Conservation (phyloP, 2,329 filamentous ascomycete genomes). For the Cladosporium sp. region DNA sequence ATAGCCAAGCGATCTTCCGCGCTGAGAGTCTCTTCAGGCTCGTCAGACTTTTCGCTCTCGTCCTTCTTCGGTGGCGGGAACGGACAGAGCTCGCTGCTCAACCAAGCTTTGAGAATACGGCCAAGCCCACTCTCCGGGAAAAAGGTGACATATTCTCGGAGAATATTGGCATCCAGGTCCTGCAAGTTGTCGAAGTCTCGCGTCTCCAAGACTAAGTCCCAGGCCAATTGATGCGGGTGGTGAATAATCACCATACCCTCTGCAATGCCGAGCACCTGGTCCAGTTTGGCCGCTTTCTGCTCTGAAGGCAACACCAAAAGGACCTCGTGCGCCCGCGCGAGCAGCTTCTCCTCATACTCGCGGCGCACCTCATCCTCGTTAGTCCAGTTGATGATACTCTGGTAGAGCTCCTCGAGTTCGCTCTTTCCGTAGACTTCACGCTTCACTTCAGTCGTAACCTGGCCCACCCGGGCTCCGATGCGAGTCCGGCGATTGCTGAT, state of each 20-base stretch:
- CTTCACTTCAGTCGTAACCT: constrained; percentile 83
- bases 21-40: constrained; percentile 50
- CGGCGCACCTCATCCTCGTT: constrained; percentile 78
- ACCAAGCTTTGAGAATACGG: constrained; percentile 73
- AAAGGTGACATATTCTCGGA: constrained; percentile 72
- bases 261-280: constrained; percentile 68
- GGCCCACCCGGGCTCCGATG: constrained; percentile 73
- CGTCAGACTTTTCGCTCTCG: constrained; percentile 29
- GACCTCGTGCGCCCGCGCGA: constrained; percentile 73
- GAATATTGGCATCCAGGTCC: constrained; percentile 71
- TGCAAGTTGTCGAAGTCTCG: constrained; percentile 66
- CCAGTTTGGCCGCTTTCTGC: constrained; percentile 63
- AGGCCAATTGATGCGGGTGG: constrained; percentile 81
- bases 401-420: constrained; percentile 72
- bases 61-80: constrained; percentile 55
- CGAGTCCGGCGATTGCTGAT: constrained; percentile 85
- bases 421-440: constrained; percentile 73
- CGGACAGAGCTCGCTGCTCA: constrained; percentile 77
- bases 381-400: constrained; percentile 82
- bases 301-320: constrained; percentile 62
- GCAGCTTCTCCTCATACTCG: constrained; percentile 81
- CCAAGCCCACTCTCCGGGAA: constrained; percentile 80
- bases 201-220: constrained; percentile 89
- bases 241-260: constrained; percentile 95
- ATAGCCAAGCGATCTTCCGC: constrained; percentile 74